phyloP scores from a whole-genome alignment of 495 filamentous ascomycete genomes.

The Podospora tetraspora region DNA sequence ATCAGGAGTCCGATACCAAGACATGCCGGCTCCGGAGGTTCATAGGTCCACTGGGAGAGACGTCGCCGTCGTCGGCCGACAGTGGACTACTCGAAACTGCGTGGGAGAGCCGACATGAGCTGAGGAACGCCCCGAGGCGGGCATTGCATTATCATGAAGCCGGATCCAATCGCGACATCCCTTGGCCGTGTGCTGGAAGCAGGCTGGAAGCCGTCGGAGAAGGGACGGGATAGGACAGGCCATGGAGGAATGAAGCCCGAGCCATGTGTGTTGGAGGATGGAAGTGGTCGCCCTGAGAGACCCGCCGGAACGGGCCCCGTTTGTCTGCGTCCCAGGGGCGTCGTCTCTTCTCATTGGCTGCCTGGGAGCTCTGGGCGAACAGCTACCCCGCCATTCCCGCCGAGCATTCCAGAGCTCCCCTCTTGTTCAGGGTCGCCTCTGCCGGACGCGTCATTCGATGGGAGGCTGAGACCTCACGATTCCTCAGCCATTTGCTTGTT shows the following conservation, averaged over 20 bases:
- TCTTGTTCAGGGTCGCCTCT: neutral
- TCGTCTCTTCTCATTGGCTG: constrained; percentile 4
- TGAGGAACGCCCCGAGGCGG: neutral
- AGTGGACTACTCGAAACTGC: neutral
- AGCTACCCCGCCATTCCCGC: constrained; percentile 16
- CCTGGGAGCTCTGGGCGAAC: neutral
- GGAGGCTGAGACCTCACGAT: constrained; percentile 17
- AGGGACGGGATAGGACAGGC: neutral
- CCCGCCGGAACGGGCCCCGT: constrained; percentile 16
- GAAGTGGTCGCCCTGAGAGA: neutral
- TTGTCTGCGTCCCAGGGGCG: neutral
- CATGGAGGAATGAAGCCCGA: neutral
- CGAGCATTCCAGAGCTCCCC: constrained; percentile 15
- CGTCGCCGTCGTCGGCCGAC: neutral
- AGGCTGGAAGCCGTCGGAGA: neutral
- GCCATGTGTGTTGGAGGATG: neutral
- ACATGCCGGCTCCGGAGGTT: constrained; percentile 10
- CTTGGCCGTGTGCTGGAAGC: neutral
- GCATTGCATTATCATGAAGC: neutral
- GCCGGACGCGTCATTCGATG: constrained; percentile 26
- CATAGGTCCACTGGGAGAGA: neutral
- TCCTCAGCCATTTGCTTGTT: neutral
- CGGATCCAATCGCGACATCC: constrained; percentile 6
- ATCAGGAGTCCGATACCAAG: neutral
- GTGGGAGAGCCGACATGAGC: neutral